Evolutionary conservation across 257 asterid species (phyloP), one percentile per base, ranked within the genome.

Genomic region (Gynochthodes officinalis): DNA sequence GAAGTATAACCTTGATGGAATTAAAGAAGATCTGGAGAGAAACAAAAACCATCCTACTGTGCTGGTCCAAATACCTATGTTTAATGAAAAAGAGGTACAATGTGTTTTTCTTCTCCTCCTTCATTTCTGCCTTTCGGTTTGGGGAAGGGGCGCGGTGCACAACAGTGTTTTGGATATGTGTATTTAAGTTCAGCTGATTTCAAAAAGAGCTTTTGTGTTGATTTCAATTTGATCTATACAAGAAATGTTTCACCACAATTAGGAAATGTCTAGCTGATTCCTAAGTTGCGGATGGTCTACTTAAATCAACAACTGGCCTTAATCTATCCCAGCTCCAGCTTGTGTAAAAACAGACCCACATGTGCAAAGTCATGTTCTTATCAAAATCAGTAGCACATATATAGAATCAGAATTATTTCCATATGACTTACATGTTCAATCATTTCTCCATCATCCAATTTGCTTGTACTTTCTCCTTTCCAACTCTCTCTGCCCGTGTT

Each of bases 11-110:
- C 86, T 88, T 59, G 91, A 92, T 15, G 81, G 87, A 77, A 84
- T 89, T 69, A 88, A 87, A 75, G 83, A 83, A 70, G 96, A 90
- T 78, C 70, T 86, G 35, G 88, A 86, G 83, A 64, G 74, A 71
- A 85, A 85, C 78, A 82, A 68, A 74, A 82, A 82, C 78, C 80
- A 83, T 72, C 95, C 92, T 15, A 86, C 43, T 72, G 87, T 89
- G 86, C 76, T 92, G 81, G 95, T 90, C 59, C 98, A 93, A 73
- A 87, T 93, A 75, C 98, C 97, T 10, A 93, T 93, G 97, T 93
- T 82, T 59, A 93, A 93, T 27, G 97, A 93, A 64, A 86, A 83
- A 74, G 97, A 93, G 98, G 98, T 92, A 86, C 50, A 28, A 71
- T 19, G 39, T 9, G 5, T 19, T 50, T 66, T 19, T 43, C 44